Evolutionary conservation across 2,329 filamentous ascomycete genomes (phyloP).

Genomic region (Fusarium decemcellulare): DNA sequence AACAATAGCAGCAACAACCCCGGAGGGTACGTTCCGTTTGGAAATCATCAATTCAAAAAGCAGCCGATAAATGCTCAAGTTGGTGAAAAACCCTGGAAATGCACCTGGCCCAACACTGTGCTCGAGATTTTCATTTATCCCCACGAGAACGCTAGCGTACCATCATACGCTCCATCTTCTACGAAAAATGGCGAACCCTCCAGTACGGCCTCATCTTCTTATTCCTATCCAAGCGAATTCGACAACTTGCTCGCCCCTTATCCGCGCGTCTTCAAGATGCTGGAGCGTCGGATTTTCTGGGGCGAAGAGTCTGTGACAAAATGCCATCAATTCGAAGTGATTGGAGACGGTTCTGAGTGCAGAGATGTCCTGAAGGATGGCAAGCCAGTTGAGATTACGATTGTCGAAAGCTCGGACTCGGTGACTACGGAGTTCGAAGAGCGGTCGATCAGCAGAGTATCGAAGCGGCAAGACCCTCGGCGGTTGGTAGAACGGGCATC

Average conservation of each 20-base stretch:
- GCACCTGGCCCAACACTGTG: conserved; percentile 69
- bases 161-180: conserved; percentile 20
- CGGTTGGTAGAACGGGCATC: conserved; percentile 32
- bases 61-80: conserved; percentile 49
- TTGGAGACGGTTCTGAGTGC: conserved; percentile 54
- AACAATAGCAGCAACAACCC: conserved; percentile 22
- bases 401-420: conserved; percentile 54
- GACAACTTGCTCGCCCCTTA: conserved; percentile 52
- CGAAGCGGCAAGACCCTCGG: conserved; percentile 27
- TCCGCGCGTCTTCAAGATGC: conserved; percentile 67
- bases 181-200: conserved; percentile 12
- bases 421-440: conserved; percentile 2
- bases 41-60: conserved; percentile 41
- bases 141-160: conserved; percentile 62
- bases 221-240: not conserved
- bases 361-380: conserved; percentile 56
- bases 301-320: conserved; percentile 53
- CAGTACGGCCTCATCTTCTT: conserved; percentile 27
- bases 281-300: conserved; percentile 63
- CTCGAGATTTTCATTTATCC: conserved; percentile 72
- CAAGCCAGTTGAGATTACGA: conserved; percentile 58
- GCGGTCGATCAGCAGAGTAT: conserved; percentile 2
- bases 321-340: conserved; percentile 65
- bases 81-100: conserved; percentile 71
- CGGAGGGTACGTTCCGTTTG: conserved; percentile 26